Conservation (phyloP, 1,284 basidiomycete genomes). For the Pyrrhoderma lamaoense region DNA sequence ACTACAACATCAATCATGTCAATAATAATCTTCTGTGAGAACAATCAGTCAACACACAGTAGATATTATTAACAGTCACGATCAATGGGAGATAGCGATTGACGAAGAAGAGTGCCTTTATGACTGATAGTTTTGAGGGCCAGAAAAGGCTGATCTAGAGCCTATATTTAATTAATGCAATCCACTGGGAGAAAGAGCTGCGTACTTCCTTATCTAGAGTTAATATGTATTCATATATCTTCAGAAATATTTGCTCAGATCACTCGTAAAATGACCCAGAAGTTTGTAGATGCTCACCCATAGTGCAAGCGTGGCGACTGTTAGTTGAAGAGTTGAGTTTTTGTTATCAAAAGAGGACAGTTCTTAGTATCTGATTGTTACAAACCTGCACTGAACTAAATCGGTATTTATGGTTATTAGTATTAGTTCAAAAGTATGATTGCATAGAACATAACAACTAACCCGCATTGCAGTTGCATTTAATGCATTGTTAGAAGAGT, state of each 20-base stretch:
- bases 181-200: not conserved
- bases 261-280: not conserved
- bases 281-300: not conserved
- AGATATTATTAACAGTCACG: not conserved
- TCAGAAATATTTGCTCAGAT: not conserved
- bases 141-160: slow-evolving; percentile 12
- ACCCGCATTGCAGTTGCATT: slow-evolving; percentile 1
- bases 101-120: slow-evolving; percentile 12
- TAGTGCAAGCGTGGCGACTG: slow-evolving; percentile 7
- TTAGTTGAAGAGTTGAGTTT: no score
- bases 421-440: not conserved
- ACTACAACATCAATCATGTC: no score
- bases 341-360: no score
- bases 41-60: slow-evolving; percentile 2
- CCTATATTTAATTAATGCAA: not conserved
- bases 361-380: not conserved
- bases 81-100: slow-evolving; percentile 15
- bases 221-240: slow-evolving; percentile 13
- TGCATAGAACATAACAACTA: not conserved
- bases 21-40: no score
- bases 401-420: not conserved
- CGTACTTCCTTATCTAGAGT: slow-evolving; percentile 11
- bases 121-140: slow-evolving; percentile 6
- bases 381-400: slow-evolving; percentile 13
- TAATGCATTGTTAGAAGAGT: not conserved